Evolutionary conservation across 768 basidiomycete genomes (phyloP), one percentile per base, ranked within the genome.

Genomic region (Rhodotorula graminis): DNA sequence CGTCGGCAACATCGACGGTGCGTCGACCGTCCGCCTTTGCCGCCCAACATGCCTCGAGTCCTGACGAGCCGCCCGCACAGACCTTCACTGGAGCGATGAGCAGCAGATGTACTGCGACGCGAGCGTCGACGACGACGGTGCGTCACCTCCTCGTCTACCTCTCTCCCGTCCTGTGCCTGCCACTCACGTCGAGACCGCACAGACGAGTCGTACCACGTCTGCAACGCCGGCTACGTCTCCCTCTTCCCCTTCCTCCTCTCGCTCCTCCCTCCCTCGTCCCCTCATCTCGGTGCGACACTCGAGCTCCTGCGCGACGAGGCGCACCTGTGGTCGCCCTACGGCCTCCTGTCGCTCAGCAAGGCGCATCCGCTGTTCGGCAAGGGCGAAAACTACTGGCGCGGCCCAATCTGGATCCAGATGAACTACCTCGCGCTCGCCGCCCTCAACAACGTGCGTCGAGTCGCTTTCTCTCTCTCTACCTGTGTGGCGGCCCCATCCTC

Each of bases 361-460:
- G 87, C 88, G 29, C 92, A 97, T 79, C 87, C 89, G n/a, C 86
- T 91, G 61, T 97, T 93, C 77, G 94, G 93, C 23, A 83, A 87
- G 77, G 95, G 90, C 60, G 94, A 98, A 81, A 91, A 98, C 82
- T 98, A 98, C 81, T 98, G 94, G 94, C 89, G 89, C 78, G 93
- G 95, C 2, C 91, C 94, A 6, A 90, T 98, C 61, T 97, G 94
- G 94, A 86, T 96, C 50, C 94, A 92, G 80, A 94, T 98, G 90
- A 97, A 98, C 81, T 98, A 93, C 79, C 85, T 98, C 72, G 88
- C 89, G 25, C 83, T 98, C 64, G 84, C 87, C 40, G 86, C 92
- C 21, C 82, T 98, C 69, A 84, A 92, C 79, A 90, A 88, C 81
- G 92, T 90, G 42, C 67, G 82, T 50, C 49, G 7, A 21, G 11